Base-by-base conservation (phyloP, 805 yeast genomes). In the Wilhelminamyces savonicus region DNA sequence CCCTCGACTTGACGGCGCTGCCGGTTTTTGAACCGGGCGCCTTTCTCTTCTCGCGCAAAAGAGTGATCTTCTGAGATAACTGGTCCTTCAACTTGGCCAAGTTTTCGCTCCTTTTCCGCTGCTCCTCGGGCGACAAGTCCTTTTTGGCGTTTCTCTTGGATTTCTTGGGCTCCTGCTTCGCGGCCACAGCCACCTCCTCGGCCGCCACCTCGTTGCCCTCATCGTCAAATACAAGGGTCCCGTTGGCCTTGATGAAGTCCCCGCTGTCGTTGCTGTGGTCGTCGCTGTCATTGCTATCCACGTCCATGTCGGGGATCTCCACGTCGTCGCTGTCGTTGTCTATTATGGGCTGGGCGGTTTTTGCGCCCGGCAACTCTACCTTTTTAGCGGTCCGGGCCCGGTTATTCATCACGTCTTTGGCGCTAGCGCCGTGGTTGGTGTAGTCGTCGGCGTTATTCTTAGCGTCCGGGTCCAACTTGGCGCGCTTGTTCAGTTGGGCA, bases 1-100 rank as follows among this genome's bases (percentile, higher is more conserved):
- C 94, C 56, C 97, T 70, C 8, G 90, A 83, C 35, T 78, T 71
- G 11, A 88, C 87, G 0, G 95, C 92, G 15, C 96, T 95, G 4
- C 70, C 65, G 4, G 69, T 76, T 26, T 76, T 79, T 1, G 88
- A 63, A 2, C 97, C 97, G 1, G 94, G 92, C 1, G 97, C 98
- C 47, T 82, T 88, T 52, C 99, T 77, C 56, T 75, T 82, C 32
- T 79, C 87, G 42, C 78, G 76, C 60, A 92, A 48, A 7, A 59
- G 60, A 33, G 64, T 71, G 40, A 92, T 88, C 53, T 78, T 84
- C 12, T 71, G 72, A 17, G 90, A 79, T 25, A 92, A 70, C 52
- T 82, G 82, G n/a, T 78, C 81, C 48, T 88, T 76, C 36, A 92
- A 68, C 42, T 75, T 81, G 4, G 72, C 72, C 28, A 86, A 59